Base-by-base conservation (phyloP, 495 filamentous ascomycete genomes). In the Penicillium cosmopolitanum region DNA sequence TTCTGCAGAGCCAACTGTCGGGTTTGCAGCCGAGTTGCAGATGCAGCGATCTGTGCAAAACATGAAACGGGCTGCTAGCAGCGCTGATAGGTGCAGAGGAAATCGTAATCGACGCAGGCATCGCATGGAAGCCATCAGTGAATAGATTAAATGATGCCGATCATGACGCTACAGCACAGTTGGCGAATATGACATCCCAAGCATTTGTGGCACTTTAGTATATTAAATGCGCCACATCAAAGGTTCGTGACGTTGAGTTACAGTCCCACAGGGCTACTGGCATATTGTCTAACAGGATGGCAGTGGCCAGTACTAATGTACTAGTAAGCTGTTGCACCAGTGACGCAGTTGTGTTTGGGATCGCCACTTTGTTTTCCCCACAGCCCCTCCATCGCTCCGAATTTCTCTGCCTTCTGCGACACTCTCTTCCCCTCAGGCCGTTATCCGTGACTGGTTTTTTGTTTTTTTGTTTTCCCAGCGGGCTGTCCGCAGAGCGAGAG, bases 161-260 rank as follows among this genome's bases (percentile, higher is more conserved):
- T 59, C 61, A 59, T 58, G 61, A 59, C 61, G 56, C 36, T 47
- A 12, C 40, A 15, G 15, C 16, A 19, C 8, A 15, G 21, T 13
- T 25, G 28, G 38, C 13, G 21, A 16, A 61, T 56, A 61, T 55
- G 58, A 55, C 53, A 56, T 44, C 33, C 40, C 18, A 15, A 19
- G 15, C n/a, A 25, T 46, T 33, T 47, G 62, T 61, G 58, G 46
- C 55, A 65, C 62, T 47, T 53, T 42, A 65, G 58, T 61, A 61
- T 42, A 61, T 61, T 58, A 65, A 61, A 56, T 48, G 55, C 55
- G 58, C 62, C 62, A 65, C 62, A 65, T 33, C 31, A 34, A 15
- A 21, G 23, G 11, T 19, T 51, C 6, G 62, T 65, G 62, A 65
- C 57, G 55, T 58, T 53, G 58, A 28, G 21, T 10, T 28, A 23